phyloP scores from a whole-genome alignment of 139 green algal species.

The Micractinium conductrix region DNA sequence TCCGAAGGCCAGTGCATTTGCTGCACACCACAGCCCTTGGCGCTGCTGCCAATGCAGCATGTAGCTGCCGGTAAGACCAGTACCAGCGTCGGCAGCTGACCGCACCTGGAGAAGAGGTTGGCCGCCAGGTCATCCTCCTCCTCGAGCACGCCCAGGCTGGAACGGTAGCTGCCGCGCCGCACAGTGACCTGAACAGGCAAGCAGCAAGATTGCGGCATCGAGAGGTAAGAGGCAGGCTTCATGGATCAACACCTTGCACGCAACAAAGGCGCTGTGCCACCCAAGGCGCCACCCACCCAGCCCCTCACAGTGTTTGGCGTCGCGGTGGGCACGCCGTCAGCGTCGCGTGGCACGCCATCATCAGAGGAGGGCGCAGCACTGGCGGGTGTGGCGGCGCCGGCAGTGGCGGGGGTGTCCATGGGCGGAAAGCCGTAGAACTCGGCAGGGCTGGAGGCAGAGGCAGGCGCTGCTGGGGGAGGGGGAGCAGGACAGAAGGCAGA shows the following conservation, averaged over 20 bases:
- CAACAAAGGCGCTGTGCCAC: too few species aligned
- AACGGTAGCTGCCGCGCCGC: conserved; percentile 8
- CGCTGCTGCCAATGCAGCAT: too few species aligned
- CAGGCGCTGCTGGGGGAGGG: neutral
- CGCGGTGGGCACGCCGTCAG: conserved; percentile 11
- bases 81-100: too few species aligned
- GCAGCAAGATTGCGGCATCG: too few species aligned
- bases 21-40: too few species aligned
- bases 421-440: conserved; percentile 13
- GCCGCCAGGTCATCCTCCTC: conserved; percentile 5
- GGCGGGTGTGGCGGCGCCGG: too few species aligned
- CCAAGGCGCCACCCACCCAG: too few species aligned
- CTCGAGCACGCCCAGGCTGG: neutral
- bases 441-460: neutral
- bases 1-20: too few species aligned
- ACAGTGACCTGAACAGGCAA: too few species aligned
- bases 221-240: too few species aligned
- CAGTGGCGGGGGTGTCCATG: neutral
- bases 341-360: conserved; percentile 31
- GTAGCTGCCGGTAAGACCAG: too few species aligned
- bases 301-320: conserved; percentile 45
- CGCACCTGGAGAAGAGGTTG: conserved; percentile 34
- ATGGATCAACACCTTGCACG: too few species aligned
- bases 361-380: neutral
- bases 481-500: neutral